Evolutionary conservation across 2,329 filamentous ascomycete genomes (phyloP).

Genomic region (Macrophomina phaseolina): DNA sequence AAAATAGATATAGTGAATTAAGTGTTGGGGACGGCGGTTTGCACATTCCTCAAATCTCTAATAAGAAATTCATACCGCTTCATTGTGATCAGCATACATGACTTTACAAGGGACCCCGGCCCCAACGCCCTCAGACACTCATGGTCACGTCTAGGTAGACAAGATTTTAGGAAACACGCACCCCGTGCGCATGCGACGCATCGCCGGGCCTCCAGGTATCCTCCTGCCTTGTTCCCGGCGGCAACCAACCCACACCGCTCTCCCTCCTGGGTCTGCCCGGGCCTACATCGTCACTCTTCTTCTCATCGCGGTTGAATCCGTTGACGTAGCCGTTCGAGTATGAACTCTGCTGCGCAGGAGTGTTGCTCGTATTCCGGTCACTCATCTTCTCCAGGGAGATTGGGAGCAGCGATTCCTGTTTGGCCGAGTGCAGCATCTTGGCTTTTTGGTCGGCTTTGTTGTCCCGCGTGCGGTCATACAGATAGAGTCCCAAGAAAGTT

Average conservation of each 20-base stretch:
- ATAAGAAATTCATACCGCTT: conserved; percentile 13
- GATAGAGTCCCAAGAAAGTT: conserved; percentile 89
- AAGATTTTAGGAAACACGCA: conserved; percentile 22
- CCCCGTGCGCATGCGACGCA: conserved; percentile 17
- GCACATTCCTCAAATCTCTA: not conserved
- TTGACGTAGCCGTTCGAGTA: conserved; percentile 26
- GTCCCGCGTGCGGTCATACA: conserved; percentile 92
- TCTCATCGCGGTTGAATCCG: conserved; percentile 51
- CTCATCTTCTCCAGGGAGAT: conserved; percentile 25
- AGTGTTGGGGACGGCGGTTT: not conserved
- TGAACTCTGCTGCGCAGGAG: conserved; percentile 23
- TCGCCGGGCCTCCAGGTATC: conserved; percentile 69
- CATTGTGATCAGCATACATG: conserved; percentile 10
- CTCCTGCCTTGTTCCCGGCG: conserved; percentile 82
- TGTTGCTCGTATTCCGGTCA: conserved; percentile 4
- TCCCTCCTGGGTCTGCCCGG: conserved; percentile 46
- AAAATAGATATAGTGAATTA: not conserved
- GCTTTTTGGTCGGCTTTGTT: conserved; percentile 86
- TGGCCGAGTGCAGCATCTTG: conserved; percentile 66
- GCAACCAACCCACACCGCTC: conserved; percentile 64
- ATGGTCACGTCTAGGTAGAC: conserved; percentile 10
- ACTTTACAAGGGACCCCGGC: conserved; percentile 10
- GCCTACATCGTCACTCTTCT: conserved; percentile 62
- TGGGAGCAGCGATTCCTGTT: conserved; percentile 69
- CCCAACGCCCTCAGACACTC: conserved; percentile 17